Evolutionary conservation across 768 basidiomycete genomes (phyloP).

Genomic region (Sporobolomyces roseus): DNA sequence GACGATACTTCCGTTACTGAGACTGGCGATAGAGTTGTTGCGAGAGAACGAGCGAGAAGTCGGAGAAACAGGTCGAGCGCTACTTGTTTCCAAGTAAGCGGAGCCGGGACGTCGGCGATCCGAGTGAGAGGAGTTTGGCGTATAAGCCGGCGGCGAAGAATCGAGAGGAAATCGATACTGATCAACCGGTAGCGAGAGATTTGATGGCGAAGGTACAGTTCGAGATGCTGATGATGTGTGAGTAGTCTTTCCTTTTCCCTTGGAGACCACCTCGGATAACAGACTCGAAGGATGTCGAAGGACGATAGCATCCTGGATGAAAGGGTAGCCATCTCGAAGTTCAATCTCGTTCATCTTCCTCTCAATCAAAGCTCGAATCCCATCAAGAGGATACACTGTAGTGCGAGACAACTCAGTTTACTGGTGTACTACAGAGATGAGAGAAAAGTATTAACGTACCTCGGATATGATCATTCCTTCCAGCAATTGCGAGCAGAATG

Average conservation of each 20-base stretch:
- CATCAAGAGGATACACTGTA: slow-evolving; percentile 44
- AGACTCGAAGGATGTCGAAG: not conserved
- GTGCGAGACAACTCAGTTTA: not conserved
- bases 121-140: not conserved
- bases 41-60: not conserved
- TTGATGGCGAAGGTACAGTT: not conserved
- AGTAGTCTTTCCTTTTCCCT: not conserved
- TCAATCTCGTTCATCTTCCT: slow-evolving; percentile 41
- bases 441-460: not conserved
- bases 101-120: not conserved
- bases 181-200: too few species aligned
- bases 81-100: not conserved
- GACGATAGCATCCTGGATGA: slow-evolving; percentile 11
- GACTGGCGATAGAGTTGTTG: not conserved
- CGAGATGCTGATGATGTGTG: not conserved
- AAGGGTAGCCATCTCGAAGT: slow-evolving; percentile 25
- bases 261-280: too few species aligned
- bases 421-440: too few species aligned
- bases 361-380: slow-evolving; percentile 43
- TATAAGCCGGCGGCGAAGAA: not conserved
- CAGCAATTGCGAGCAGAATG: slow-evolving; percentile 45
- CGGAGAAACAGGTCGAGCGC: not conserved
- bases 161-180: too few species aligned
- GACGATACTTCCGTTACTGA: not conserved
- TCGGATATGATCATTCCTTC: slow-evolving; percentile 44